Conservation (phyloP, 148 eudicot genomes). For the Arctostaphylos glauca region DNA sequence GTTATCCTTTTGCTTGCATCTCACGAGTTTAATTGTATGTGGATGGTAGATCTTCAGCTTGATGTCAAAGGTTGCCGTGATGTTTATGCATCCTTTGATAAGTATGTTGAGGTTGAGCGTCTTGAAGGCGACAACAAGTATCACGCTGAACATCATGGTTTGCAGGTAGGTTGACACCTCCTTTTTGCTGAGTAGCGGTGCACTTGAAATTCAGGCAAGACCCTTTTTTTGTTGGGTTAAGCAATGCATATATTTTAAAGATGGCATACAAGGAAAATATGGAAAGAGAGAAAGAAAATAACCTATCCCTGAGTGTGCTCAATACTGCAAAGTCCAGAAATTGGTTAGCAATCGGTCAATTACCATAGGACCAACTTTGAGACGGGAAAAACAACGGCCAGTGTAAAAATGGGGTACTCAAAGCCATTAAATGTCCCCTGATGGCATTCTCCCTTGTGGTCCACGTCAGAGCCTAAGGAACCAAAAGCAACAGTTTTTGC, state of each 20-base stretch:
- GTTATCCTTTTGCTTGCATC: constrained; percentile 1
- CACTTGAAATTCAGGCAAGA: not conserved
- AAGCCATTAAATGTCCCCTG: not conserved
- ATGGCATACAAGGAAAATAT: not conserved
- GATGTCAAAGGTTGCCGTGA: constrained; percentile 96
- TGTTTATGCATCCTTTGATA: constrained; percentile 94
- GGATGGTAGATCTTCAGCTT: constrained; percentile 79
- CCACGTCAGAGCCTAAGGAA: not conserved
- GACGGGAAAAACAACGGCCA: not conserved
- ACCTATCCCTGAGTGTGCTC: not conserved
- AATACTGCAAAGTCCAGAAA: not conserved
- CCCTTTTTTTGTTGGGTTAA: not conserved
- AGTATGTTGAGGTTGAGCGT: constrained; percentile 93
- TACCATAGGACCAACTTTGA: not conserved
- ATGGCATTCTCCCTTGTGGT: not conserved
- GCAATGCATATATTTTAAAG: not conserved
- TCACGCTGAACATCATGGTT: constrained; percentile 81
- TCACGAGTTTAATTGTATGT: constrained; percentile 6
- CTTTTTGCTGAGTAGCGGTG: not conserved
- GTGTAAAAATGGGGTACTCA: not conserved
- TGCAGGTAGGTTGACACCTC: constrained; percentile 54
- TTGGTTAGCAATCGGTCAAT: not conserved
- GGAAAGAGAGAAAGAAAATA: not conserved
- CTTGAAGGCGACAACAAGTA: constrained; percentile 94
- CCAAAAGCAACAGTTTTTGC: not conserved